phyloP scores from a whole-genome alignment of 768 basidiomycete genomes.

The Tricholoma matsutake region DNA sequence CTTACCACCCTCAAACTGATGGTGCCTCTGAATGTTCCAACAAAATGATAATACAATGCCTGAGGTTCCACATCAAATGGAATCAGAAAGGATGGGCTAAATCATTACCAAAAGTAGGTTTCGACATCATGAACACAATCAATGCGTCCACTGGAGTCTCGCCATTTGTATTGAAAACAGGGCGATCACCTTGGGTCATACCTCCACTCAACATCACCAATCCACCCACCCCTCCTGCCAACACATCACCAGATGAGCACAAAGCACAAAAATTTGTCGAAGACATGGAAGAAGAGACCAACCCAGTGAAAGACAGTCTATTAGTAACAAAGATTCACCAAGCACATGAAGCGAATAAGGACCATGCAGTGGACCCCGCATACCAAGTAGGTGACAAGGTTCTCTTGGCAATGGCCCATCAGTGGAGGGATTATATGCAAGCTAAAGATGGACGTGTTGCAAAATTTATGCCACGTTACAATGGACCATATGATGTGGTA shows the following conservation, averaged over 20 bases:
- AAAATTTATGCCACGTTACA: too few species aligned
- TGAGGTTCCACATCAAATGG: background rate
- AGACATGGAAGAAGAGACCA: background rate
- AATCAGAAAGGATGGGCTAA: conserved; percentile 26
- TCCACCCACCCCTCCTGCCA: background rate
- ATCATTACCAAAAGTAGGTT: conserved; percentile 19
- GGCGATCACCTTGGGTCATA: conserved; percentile 18
- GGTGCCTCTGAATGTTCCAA: background rate
- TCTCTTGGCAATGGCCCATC: background rate
- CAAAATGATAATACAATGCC: background rate
- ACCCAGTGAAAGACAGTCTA: too few species aligned
- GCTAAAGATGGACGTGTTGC: too few species aligned
- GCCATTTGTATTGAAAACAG: conserved; percentile 22
- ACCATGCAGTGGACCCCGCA: background rate
- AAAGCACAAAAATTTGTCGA: background rate
- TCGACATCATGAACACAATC: conserved; percentile 5
- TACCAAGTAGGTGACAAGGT: background rate
- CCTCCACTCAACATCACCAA: conserved; percentile 19
- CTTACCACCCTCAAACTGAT: background rate
- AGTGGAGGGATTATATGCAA: too few species aligned
- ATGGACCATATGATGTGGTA: too few species aligned
- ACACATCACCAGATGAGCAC: background rate
- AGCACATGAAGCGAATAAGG: background rate
- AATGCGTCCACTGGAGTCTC: conserved; percentile 27
- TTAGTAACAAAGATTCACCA: background rate